Evolutionary conservation across 768 basidiomycete species (phyloP).

Genomic region (Suillus clintonianus): DNA sequence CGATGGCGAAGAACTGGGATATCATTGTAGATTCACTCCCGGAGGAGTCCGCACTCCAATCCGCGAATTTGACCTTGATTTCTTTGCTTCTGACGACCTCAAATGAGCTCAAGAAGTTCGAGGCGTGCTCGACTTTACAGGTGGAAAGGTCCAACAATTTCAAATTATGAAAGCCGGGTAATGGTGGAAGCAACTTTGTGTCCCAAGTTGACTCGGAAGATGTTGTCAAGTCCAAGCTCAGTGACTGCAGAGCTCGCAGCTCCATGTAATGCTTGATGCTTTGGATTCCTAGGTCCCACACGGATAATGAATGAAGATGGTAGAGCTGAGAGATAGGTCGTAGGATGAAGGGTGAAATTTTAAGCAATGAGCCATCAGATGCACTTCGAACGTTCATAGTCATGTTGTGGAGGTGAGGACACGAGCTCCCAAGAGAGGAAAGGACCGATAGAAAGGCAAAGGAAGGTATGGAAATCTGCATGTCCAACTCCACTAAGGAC

Average conservation of each 20-base stretch:
- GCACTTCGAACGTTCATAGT: neutral
- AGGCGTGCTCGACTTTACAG: neutral
- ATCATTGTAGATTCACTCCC: neutral
- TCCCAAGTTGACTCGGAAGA: neutral
- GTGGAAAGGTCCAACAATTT: neutral
- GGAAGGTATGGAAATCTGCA: neutral
- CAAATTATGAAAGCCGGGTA: neutral
- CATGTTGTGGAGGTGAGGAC: neutral
- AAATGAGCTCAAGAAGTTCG: neutral
- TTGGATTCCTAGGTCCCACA: neutral
- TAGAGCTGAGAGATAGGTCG: neutral
- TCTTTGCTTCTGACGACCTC: neutral
- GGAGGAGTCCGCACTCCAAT: neutral
- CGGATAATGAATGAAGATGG: neutral
- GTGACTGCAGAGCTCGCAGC: neutral
- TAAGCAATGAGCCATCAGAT: fast-evolving
- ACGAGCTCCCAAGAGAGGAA: neutral
- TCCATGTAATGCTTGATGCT: neutral
- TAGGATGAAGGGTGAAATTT: neutral
- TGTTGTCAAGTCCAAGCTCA: neutral
- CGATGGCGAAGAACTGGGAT: neutral
- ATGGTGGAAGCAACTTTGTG: neutral
- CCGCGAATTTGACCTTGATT: neutral
- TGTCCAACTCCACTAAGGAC: neutral
- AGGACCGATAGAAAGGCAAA: neutral